Base-by-base conservation (phyloP, 225 moss, liverwort and hornwort genomes). In the Thuidium tamariscinum region DNA sequence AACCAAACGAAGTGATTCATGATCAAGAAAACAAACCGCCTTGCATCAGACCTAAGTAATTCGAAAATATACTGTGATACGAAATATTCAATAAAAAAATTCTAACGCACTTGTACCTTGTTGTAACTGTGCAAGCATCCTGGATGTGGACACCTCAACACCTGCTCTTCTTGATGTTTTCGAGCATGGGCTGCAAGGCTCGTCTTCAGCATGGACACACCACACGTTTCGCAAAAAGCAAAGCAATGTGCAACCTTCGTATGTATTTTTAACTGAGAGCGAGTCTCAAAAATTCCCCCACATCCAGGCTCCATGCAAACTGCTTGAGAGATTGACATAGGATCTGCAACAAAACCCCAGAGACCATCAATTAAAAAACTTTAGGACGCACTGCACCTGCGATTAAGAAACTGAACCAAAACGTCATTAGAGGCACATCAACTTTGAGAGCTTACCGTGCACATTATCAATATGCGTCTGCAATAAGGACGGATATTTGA, bases 401-500 rank as follows among this genome's bases (percentile, higher is more conserved):
- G 12, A 39, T 32, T 14, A 21, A 49, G 19, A 77, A 73, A 62
- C 29, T 39, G 16, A 64, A 64, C 29, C 11, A n/a, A 29, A 69
- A 44, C 46, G 7, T 44, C 20, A 51, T 10, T 10, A 22, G 8
- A 52, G 79, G 42, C 71, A 42, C 62, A 60, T 36, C 52, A 29
- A 26, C 68, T 56, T 54, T 34, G 22, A 66, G 27, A 46, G 52
- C 87, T 92, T 77, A 96, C 94, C 93, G 70, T 96, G 96, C 54
- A 93, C 92, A 48, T 49, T 89, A 4, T 91, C 92, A 44, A 86
- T 83, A 39, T 96, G 96, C 27, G 90, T 92, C 59, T 76, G 93
- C 82, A 92, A 62, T 76, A 85, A 36, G 21, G 96, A 95, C 41
- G 87, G 92, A 81, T 92, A 96, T 18, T 88, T 90, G 72, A 95